Conservation (phyloP, 345 rosid genomes). For the Bruguiera sexangula region DNA sequence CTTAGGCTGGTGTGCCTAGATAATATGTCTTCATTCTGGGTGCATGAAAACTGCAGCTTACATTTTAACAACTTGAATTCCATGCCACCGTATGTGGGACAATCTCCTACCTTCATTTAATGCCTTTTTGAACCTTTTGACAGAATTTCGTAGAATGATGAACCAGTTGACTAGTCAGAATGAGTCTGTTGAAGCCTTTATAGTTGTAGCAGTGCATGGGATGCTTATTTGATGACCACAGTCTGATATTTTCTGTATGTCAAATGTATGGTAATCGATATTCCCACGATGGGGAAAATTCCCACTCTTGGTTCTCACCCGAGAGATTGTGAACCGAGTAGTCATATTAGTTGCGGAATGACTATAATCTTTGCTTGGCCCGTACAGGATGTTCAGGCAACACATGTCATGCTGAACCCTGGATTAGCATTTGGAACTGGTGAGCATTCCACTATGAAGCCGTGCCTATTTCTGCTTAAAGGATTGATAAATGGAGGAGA, state of each 20-base stretch:
- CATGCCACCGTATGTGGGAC: neutral
- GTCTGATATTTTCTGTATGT: neutral
- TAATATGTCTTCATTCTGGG: neutral
- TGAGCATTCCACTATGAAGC: constrained; percentile 75
- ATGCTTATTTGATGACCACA: neutral
- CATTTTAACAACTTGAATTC: too few species aligned
- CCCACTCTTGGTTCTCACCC: neutral
- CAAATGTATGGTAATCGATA: neutral
- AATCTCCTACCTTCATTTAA: neutral
- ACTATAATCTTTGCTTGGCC: constrained; percentile 6
- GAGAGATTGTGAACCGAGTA: neutral
- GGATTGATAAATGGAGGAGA: constrained; percentile 72
- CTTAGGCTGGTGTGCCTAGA: neutral
- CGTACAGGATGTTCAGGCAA: constrained; percentile 51
- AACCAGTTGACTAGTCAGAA: too few species aligned
- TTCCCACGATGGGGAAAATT: neutral
- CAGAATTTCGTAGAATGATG: too few species aligned
- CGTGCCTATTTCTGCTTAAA: constrained; percentile 62
- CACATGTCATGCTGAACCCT: constrained; percentile 78
- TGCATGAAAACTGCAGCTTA: neutral
- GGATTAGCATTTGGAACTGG: constrained; percentile 93
- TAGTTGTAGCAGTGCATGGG: neutral
- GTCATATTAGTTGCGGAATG: neutral
- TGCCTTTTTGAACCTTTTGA: neutral
- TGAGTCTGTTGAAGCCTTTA: too few species aligned